Evolutionary conservation across 371 early-diverging fungal species (phyloP).

Genomic region (Mucor lusitanicus): DNA sequence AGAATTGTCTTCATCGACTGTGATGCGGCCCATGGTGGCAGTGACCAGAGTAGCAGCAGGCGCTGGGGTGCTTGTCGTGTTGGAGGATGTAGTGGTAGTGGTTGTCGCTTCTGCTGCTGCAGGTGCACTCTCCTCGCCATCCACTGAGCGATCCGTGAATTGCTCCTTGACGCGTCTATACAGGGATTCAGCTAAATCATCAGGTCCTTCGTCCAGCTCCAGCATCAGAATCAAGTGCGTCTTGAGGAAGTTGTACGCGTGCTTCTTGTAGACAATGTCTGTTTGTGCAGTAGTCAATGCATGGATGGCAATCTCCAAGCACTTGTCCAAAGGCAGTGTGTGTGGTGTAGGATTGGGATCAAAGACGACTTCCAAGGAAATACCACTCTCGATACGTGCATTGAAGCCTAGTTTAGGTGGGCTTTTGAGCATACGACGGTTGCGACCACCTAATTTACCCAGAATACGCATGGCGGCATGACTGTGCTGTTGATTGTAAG

Average conservation of each 20-base stretch:
- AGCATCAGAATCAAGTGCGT: slow-evolving; percentile 72
- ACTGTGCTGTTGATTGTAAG: slow-evolving; percentile 81
- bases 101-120: background rate
- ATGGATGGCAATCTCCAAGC: slow-evolving; percentile 55
- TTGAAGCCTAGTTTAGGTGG: slow-evolving; percentile 61
- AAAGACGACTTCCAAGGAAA: slow-evolving; percentile 67
- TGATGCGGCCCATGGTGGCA: slow-evolving; percentile 11
- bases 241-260: slow-evolving; percentile 76
- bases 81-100: background rate
- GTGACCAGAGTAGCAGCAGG: background rate
- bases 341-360: slow-evolving; percentile 57
- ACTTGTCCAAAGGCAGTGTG: slow-evolving; percentile 58
- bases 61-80: background rate
- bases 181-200: slow-evolving; percentile 49
- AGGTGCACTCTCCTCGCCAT: background rate
- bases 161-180: slow-evolving; percentile 42
- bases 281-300: slow-evolving; percentile 58
- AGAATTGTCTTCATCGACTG: slow-evolving; percentile 33
- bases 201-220: slow-evolving; percentile 65
- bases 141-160: slow-evolving; percentile 8
- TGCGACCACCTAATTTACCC: slow-evolving; percentile 96
- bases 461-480: slow-evolving; percentile 91
- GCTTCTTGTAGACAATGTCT: slow-evolving; percentile 56
- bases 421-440: slow-evolving; percentile 76
- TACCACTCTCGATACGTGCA: slow-evolving; percentile 56